Base-by-base conservation (phyloP, 169 alveolate genomes). In the Plasmodium gonderi region DNA sequence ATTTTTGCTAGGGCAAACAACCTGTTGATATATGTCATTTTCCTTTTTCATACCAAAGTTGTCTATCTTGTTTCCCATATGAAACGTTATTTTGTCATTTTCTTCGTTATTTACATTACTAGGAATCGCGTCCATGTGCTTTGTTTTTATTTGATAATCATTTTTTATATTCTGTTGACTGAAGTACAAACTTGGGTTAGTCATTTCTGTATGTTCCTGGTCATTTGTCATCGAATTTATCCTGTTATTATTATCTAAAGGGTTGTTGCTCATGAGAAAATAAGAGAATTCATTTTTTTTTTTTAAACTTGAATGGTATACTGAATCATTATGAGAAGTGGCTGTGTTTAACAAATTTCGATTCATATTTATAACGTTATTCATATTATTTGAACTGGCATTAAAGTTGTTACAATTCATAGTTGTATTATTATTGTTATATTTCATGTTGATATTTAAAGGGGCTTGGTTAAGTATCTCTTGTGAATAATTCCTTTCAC, bases 1-100 rank as follows among this genome's bases (percentile, higher is more conserved):
- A 64, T 40, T 64, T 23, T 40, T 51, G 29, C 54, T 31, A 38
- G 40, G 23, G 47, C 40, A 11, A 26, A 80, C 9, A 38, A 12
- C 40, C 7, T 17, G 38, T 29, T 64, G 64, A 45, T 80, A 64
- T 29, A 80, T 38, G 6, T 45, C 60, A 0, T 65, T 14, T 31
- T 36, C 68, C 45, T 80, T 80, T 12, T 80, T 14, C 69, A 33
- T 31, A 17, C 38, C 81, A 17, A 36, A 38, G 11, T 33, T 80
- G 7, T 17, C 44, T 2, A 44, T 26, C 17, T 36, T 64, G 9
- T n/a, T 68, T 9, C 31, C 14, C 26, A 60, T 65, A 38, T 79
- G 67, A 12, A 60, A 54, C 67, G 40, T 74, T 40, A 60, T 79
- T 5, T 79, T 45, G n/a, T 60, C 91, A 42, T 80, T 80, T 31